phyloP scores from a whole-genome alignment of 768 basidiomycete genomes.

The Russula earlei region DNA sequence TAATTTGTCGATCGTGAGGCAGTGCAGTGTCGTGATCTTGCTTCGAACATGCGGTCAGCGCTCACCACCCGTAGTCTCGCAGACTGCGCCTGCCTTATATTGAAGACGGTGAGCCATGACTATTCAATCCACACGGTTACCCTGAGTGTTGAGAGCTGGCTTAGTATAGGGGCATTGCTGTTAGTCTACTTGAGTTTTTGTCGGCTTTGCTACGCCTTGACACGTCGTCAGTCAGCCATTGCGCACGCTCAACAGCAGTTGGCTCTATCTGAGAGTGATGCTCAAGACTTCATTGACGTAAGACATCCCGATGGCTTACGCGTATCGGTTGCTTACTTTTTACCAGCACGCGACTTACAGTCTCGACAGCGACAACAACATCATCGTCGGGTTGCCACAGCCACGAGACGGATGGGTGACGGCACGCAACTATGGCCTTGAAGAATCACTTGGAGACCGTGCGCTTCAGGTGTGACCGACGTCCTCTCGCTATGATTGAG shows the following conservation, averaged over 20 bases:
- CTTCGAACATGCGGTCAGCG: conserved; percentile 7
- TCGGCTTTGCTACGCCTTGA: background rate
- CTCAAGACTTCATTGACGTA: conserved; percentile 20
- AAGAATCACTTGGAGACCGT: conserved; percentile 14
- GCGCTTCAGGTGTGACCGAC: conserved; percentile 8
- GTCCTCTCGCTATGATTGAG: background rate
- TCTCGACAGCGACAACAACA: conserved; percentile 15
- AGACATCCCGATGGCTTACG: background rate
- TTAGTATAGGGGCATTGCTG: conserved; percentile 17
- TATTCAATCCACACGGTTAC: background rate
- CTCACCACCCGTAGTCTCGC: conserved; percentile 11
- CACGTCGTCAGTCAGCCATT: conserved; percentile 12
- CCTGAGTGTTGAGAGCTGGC: background rate
- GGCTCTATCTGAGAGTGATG: conserved; percentile 13
- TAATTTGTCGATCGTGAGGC: background rate
- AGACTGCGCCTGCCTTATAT: conserved; percentile 9
- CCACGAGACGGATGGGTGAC: conserved; percentile 16
- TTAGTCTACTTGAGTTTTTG: background rate
- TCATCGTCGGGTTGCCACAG: conserved; percentile 15
- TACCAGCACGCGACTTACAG: conserved; percentile 16
- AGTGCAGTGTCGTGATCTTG: conserved; percentile 18
- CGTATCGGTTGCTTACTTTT: background rate
- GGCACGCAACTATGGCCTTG: conserved; percentile 13
- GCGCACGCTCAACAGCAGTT: conserved; percentile 15
- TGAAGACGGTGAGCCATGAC: conserved; percentile 14